Conservation (phyloP, 2,329 filamentous ascomycete species). For the Pseudohalonectria lignicola region DNA sequence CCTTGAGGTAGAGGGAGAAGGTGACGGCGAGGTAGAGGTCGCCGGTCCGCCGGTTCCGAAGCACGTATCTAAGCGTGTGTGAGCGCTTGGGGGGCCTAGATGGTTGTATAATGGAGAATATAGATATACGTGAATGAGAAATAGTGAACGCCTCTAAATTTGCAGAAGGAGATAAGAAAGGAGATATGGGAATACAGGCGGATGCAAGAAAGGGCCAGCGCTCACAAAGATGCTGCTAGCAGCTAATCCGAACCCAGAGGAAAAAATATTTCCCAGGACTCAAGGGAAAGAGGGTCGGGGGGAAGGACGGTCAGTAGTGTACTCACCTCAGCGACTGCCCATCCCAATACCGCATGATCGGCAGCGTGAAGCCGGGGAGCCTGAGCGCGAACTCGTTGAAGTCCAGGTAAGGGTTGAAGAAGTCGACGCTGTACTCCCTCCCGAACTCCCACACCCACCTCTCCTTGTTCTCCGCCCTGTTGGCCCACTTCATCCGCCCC, state of each 20-base stretch:
- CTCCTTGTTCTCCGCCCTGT: constrained; percentile 34
- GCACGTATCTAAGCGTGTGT: constrained; percentile 81
- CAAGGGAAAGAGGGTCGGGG: too few species aligned
- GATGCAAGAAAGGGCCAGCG: too few species aligned
- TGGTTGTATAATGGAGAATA: not conserved
- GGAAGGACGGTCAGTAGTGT: constrained; percentile 5
- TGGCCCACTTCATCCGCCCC: constrained; percentile 48
- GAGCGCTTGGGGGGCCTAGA: constrained; percentile 45
- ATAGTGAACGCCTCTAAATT: too few species aligned
- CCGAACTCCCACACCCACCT: constrained; percentile 45
- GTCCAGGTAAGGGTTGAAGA: constrained; percentile 88
- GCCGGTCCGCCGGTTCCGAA: constrained; percentile 67
- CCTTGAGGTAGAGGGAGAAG: constrained; percentile 65
- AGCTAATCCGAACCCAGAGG: too few species aligned
- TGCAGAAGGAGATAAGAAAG: constrained; percentile 3
- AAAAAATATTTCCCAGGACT: too few species aligned
- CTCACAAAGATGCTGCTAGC: too few species aligned
- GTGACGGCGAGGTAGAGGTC: constrained; percentile 71
- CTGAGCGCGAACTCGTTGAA: constrained; percentile 64
- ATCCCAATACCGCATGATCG: constrained; percentile 71
- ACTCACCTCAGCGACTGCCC: constrained; percentile 64
- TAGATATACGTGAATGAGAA: not conserved
- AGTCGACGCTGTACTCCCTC: constrained; percentile 46
- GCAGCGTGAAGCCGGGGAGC: constrained; percentile 61
- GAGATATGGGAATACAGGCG: constrained; percentile 4